Evolutionary conservation across 495 filamentous ascomycete genomes (phyloP), one percentile per base, ranked within the genome.

Genomic region (Penicillium diatomitis): DNA sequence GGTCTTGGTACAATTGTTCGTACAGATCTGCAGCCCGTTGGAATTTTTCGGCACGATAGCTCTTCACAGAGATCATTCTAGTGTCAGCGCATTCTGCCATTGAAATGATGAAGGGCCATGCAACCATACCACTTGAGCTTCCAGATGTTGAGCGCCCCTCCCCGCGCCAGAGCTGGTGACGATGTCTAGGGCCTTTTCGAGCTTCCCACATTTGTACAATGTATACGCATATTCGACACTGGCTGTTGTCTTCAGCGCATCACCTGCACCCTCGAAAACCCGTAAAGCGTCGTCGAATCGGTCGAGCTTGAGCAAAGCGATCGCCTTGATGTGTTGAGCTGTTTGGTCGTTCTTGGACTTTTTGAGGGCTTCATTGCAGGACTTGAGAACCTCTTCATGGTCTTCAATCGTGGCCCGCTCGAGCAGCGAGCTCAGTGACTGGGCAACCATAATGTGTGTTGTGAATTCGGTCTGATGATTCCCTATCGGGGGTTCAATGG

Each of bases 221-320:
- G 86, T 84, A 75, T 99, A 99, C 3, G 88, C 87, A 63, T 85
- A 85, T 68, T 96, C 92, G 39, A 95, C 66, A 8, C 71, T 57
- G 29, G 86, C 90, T 34, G 62, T 64, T 42, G 82, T 70, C 61
- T 85, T 85, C 48, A 96, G 64, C 44, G 63, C 67, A 54, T 85
- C 73, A 33, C 85, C 86, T 39, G 77, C 84, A 35, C 83, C 78
- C 58, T 88, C 81, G 48, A 97, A 76, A 32, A 81, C 79, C 38
- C 80, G 82, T 42, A 95, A 72, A 27, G 89, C 86, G 69, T 98
- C 92, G 12, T 92, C 85, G 64, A 85, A 96, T 49, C 90, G 88
- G 63, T 99, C 94, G 44, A 97, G 82, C 62, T 94, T 95, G 44
- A 97, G 68, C 34, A 99, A 76, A 8, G 92, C 90, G 35, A 97